Percentiles rank a stretch among this genome's conserved stretches.
Evolutionary conservation across 495 filamentous ascomycete species (phyloP).

Genomic region (Neohortaea acidophila): DNA sequence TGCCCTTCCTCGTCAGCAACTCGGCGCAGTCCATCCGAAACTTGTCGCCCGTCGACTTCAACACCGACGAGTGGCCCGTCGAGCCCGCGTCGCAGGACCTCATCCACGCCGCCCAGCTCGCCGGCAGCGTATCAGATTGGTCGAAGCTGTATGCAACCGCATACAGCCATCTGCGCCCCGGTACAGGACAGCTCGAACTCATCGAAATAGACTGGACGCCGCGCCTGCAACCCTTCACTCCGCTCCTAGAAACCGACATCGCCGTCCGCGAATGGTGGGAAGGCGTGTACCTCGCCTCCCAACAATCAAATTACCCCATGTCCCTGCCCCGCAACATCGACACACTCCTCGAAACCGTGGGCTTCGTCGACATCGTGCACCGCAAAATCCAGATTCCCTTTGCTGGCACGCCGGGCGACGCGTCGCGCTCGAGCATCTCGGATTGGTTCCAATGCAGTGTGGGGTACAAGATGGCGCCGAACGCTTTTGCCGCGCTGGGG

Average conservation of each 20-base stretch:
- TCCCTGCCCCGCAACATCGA: neutral
- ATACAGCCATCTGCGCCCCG: neutral
- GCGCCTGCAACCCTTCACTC: neutral
- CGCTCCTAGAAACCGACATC: neutral
- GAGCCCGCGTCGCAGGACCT: neutral
- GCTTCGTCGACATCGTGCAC: neutral
- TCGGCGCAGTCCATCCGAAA: neutral
- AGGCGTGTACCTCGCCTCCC: neutral
- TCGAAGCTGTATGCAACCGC: too few species aligned
- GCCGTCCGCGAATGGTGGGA: neutral
- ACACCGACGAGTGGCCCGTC: neutral
- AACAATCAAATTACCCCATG: neutral
- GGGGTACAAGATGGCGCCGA: too few species aligned
- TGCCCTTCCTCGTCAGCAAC: neutral
- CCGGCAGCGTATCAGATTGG: neutral
- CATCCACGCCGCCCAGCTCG: neutral
- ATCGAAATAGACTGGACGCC: neutral
- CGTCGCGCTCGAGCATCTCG: too few species aligned
- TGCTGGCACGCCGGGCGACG: too few species aligned
- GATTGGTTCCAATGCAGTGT: too few species aligned
- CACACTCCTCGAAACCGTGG: neutral
- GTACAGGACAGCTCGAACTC: neutral
- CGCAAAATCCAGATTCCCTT: neutral
- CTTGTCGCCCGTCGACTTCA: neutral
- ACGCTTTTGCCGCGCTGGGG: too few species aligned